Percentiles rank a stretch among this genome's conserved stretches.
phyloP scores from a whole-genome alignment of 108 stramenopile genomes.

The Parietichytrium sp. region DNA sequence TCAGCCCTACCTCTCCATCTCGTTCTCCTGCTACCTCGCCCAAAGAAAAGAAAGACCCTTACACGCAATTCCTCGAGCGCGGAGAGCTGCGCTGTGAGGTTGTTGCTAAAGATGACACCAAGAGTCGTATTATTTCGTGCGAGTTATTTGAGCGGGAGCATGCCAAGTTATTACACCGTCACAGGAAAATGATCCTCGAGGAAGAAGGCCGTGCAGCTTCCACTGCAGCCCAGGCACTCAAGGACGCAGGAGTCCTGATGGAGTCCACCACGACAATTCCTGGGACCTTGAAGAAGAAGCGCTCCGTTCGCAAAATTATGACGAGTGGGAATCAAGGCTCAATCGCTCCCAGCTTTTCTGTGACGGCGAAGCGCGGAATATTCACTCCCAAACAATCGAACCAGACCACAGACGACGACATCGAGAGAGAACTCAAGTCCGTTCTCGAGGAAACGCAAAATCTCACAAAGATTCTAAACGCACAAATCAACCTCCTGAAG shows the following conservation, averaged over 20 bases:
- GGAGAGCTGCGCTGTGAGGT: constrained; percentile 29
- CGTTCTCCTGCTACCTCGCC: too few species aligned
- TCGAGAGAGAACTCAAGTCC: background rate
- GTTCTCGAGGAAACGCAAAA: background rate
- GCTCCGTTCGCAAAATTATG: background rate
- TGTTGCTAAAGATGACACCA: constrained; percentile 33
- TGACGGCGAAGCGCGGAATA: background rate
- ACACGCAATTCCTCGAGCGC: too few species aligned
- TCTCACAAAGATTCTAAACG: background rate
- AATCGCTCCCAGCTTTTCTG: background rate
- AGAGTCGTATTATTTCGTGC: constrained; percentile 29
- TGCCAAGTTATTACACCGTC: background rate
- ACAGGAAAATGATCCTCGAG: background rate
- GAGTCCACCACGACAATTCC: background rate
- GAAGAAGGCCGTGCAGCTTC: background rate
- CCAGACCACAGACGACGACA: background rate
- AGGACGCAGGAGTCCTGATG: background rate
- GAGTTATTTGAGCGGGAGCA: constrained; percentile 5
- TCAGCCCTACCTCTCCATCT: too few species aligned
- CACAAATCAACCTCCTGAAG: background rate
- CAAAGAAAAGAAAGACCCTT: too few species aligned
- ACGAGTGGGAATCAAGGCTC: background rate
- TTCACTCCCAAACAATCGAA: background rate
- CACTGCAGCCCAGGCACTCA: background rate
- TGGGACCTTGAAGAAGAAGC: background rate